Percentiles rank a stretch among this genome's conserved stretches.
These are phyloP conservation scores for Colletotrichum gigasporum DNA, from an alignment of 2,329 filamentous ascomycete species.

Conservation along the genomic window DNA sequence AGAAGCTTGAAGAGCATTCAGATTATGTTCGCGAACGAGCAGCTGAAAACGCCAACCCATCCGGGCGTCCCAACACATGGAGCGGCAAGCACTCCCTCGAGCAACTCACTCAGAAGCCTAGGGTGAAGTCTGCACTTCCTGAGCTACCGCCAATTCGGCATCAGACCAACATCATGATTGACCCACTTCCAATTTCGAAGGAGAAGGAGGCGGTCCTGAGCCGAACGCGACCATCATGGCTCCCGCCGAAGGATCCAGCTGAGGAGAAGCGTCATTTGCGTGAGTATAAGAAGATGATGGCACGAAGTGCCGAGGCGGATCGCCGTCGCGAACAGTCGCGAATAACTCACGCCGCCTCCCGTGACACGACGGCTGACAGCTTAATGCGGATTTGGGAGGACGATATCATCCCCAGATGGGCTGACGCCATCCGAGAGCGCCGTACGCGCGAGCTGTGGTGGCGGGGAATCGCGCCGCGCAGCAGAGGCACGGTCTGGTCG, in stretches of 20 bases:
- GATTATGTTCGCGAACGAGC: constrained; percentile 48
- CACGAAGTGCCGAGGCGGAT: constrained; percentile 66
- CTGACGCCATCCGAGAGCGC: constrained; percentile 72
- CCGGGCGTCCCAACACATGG: constrained; percentile 52
- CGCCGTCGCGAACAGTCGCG: constrained; percentile 65
- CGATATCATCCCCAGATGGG: constrained; percentile 81
- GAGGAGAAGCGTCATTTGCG: constrained; percentile 91
- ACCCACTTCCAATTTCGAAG: constrained; percentile 83
- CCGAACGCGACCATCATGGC: constrained; percentile 83
- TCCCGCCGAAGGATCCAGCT: constrained; percentile 86
- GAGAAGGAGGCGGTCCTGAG: constrained; percentile 88
- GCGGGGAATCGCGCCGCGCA: constrained; percentile 78
- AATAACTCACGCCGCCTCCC: constrained; percentile 59
- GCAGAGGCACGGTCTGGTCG: constrained; percentile 75
- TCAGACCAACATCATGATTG: constrained; percentile 82
- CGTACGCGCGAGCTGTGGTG: constrained; percentile 83
- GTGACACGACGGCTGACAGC: constrained; percentile 64
- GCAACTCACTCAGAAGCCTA: constrained; percentile 52
- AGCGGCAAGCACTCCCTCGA: constrained; percentile 35
- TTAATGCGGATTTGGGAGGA: constrained; percentile 77
- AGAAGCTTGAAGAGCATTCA: constrained; percentile 82
- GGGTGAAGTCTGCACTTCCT: constrained; percentile 73
- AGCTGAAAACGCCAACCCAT: constrained; percentile 32
- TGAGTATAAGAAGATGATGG: constrained; percentile 88
- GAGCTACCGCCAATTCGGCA: constrained; percentile 73